Base-by-base conservation (phyloP, 1,139 yeast species). In the Blastobotrys serpentis region DNA sequence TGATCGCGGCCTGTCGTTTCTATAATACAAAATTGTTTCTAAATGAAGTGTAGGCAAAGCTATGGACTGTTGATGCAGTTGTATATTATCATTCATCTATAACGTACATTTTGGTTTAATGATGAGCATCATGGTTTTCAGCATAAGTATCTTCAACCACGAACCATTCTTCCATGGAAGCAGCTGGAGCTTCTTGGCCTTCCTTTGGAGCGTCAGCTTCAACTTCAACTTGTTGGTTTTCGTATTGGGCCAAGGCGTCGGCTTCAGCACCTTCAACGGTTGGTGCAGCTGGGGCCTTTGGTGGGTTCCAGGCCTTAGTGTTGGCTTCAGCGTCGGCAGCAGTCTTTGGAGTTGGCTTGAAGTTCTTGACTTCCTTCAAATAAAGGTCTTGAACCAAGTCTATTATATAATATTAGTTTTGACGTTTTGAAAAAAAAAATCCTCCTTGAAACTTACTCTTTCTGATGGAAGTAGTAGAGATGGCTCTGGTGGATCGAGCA, bases 321-420 rank as follows among this genome's bases (percentile, higher is more conserved):
- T 84, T 79, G 56, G 82, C 81, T 66, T 82, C 88, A 53, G 90
- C 82, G 62, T 86, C 95, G 61, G 79, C 73, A 54, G 86, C 80
- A 49, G 87, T 72, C 55, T 83, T 67, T 55, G 90, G 82, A 56
- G 84, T 78, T 67, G 96, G 90, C 78, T 89, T 87, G 81, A 85
- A 88, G 53, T 82, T 81, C 76, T 84, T 86, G 73, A 92, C 77
- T 72, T 88, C 95, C 71, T 79, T 84, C 66, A 90, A 74, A 76
- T 90, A 92, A 61, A 90, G 79, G 59, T 90, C 96, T 69, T 88
- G 81, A 65, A 90, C 73, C 68, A 86, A 77, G 75, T 88, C 82
- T 42, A 23, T n/a, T n/a, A n/a, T n/a, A n/a, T n/a, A n/a, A n/a
- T n/a, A n/a, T n/a, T n/a, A n/a, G n/a, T n/a, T n/a, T n/a, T n/a